Base-by-base conservation (phyloP, 768 basidiomycete genomes). In the Megacollybia marginata region DNA sequence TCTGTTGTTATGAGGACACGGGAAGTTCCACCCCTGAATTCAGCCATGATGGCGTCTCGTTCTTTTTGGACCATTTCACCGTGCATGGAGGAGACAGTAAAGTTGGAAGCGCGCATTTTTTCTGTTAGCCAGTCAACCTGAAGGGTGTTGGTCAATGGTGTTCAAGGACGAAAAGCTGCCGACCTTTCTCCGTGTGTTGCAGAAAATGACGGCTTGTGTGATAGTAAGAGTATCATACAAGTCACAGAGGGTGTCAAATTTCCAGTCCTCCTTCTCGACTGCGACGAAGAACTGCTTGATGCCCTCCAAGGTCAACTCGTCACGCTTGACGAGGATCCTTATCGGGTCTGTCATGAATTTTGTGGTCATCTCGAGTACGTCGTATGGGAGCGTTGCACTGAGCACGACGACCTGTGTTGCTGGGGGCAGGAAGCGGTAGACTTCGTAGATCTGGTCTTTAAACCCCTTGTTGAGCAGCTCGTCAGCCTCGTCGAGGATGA, bases 291-390 rank as follows among this genome's bases (percentile, higher is more conserved):
- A 94, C 65, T 95, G 92, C 60, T 93, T 93, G 71, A 94, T 93
- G 9, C 88, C 88, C 62, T 99, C 95, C 50, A 97, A 76, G 47
- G 95, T 96, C 77, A 97, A 79, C 70, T 99, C 95, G 62, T 97
- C 94, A 86, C 93, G 92, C 76, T 97, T 96, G 68, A 98, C 94
- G 58, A 97, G 85, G 59, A 99, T 96, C 43, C 92, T 88, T 64
- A 98, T 92, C 33, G 95, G 95, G 67, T 97, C 93, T 48, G 90
- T 92, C 94, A 98, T 97, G 75, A 98, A 97, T 71, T 98, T 97
- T 34, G 92, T 96, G 16, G 95, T 97, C 89, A 97, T 96, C 72
- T 98, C 95, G 65, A 98, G 68, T 38, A 99, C 94, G 61, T 99
- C 95, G 65, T 92, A 88, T 9, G 95, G 95, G 54, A 98, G 77